Base-by-base conservation (phyloP, 106 monocot genomes). In the Apostasia ramifera region DNA sequence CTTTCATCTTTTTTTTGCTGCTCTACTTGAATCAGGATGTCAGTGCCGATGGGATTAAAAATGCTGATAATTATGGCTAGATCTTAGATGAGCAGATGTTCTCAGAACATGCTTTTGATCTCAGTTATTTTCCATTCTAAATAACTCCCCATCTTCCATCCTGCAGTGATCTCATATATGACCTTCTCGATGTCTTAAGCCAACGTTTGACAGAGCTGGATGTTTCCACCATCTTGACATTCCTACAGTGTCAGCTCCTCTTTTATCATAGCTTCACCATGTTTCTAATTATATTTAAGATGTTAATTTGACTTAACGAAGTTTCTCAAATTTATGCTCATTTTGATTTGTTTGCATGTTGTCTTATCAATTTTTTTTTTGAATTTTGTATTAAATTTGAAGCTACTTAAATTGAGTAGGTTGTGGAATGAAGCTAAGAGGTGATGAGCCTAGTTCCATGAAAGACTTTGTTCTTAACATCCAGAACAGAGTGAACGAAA, bases 351-450 rank as follows among this genome's bases (percentile, higher is more conserved):
- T 26, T 26, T 26, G 26, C 26, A 0, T 26, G 26, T 26, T 26
- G 26, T 26, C 26, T 26, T 26, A 26, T 26, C 26, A 26, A 0
- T 26, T 26, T 26, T 26, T 26, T 26, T 26, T 26, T 26, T 26
- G 26, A 26, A 26, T 26, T 26, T 26, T 26, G 26, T 26, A 26
- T 26, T 26, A 26, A 26, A 26, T 26, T 26, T 26, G 26, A 26
- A 0, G 26, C 26, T 26, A 26, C 26, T 13, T 37, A 41, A 14
- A 14, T 62, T 73, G 71, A 37, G 56, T 60, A 98, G 98, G 92
- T 81, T 98, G 87, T 78, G 98, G 98, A 57, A 88, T 87, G 87
- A 98, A 98, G 70, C 68, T 98, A 48, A 87, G 93, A 73, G 57
- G 80, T 67, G 87, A 93, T 76, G 92, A 93, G 73, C 98, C 98